phyloP scores from a whole-genome alignment of 768 basidiomycete species.

The Macrolepiota albuminosa region DNA sequence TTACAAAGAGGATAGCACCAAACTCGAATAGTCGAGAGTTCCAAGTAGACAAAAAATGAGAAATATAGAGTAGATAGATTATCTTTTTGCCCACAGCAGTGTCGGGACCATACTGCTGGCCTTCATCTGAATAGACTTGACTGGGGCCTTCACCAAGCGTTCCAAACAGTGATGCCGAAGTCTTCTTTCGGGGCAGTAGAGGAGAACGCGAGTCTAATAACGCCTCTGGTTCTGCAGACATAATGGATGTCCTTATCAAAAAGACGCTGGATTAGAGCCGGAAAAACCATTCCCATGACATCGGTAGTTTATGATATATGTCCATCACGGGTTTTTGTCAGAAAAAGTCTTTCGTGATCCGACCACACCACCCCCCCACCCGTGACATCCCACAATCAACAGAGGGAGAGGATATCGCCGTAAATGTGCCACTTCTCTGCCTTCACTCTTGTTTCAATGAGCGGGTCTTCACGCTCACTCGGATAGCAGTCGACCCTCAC shows the following conservation, averaged over 20 bases:
- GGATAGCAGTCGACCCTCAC: too few species aligned
- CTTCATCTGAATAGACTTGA: not conserved
- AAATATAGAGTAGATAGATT: constrained; percentile 16
- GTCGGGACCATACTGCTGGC: not conserved
- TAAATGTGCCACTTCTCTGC: too few species aligned
- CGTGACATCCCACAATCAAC: too few species aligned
- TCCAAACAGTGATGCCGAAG: not conserved
- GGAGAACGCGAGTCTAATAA: not conserved
- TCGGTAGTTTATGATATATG: not conserved
- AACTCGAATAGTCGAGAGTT: constrained; percentile 26
- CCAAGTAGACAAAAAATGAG: constrained; percentile 27
- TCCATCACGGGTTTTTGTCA: not conserved
- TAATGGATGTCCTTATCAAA: not conserved
- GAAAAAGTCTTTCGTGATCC: not conserved
- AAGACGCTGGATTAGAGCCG: not conserved
- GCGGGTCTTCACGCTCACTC: too few species aligned
- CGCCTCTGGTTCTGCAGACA: not conserved
- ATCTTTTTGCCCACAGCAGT: not conserved
- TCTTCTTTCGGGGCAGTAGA: not conserved
- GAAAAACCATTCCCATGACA: not conserved
- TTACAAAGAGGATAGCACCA: constrained; percentile 22
- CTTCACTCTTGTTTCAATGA: too few species aligned
- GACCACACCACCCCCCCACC: too few species aligned
- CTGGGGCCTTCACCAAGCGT: not conserved
- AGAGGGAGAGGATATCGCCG: too few species aligned